Percentiles rank a stretch among this genome's conserved stretches.
These are phyloP conservation scores for Chaetoceros muelleri DNA, from an alignment of 108 stramenopile genomes.

Conservation along the genomic window DNA sequence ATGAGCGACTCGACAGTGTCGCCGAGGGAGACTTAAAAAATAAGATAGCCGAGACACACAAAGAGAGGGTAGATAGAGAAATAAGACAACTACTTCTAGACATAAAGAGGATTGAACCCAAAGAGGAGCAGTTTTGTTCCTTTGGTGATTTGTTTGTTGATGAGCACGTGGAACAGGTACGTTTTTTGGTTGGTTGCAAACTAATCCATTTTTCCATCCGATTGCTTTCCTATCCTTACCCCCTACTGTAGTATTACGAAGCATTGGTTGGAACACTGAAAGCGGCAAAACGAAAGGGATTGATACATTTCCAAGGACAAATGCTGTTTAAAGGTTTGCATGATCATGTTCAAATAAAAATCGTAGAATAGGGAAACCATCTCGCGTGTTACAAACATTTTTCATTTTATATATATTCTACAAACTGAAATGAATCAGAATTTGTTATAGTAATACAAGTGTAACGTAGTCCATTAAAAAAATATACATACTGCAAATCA, in stretches of 20 bases:
- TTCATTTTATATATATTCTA: too few relatives aligned
- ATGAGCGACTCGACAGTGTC: neutral
- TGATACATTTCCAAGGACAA: conserved; percentile 43
- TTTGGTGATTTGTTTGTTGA: conserved; percentile 49
- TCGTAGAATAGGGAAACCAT: too few relatives aligned
- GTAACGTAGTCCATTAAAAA: too few relatives aligned
- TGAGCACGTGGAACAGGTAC: conserved; percentile 40
- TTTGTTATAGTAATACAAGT: too few relatives aligned
- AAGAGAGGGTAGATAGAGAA: conserved; percentile 33
- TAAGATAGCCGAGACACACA: neutral
- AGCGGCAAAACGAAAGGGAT: conserved; percentile 35
- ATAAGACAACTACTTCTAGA: conserved; percentile 40
- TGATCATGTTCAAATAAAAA: conserved; percentile 33
- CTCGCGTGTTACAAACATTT: too few relatives aligned
- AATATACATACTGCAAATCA: too few relatives aligned
- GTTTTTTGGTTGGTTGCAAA: too few relatives aligned
- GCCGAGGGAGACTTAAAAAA: neutral
- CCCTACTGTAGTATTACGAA: conserved; percentile 44
- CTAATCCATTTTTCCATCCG: too few relatives aligned
- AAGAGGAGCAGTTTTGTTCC: conserved; percentile 5
- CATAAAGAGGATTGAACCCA: conserved; percentile 20
- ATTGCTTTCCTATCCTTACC: too few relatives aligned
- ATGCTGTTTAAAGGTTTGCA: conserved; percentile 51
- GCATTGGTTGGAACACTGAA: conserved; percentile 48
- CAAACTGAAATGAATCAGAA: too few relatives aligned